These are phyloP conservation scores for Gleditsia sinensis DNA, from an alignment of 306 rosid species.

Conservation along the genomic window DNA sequence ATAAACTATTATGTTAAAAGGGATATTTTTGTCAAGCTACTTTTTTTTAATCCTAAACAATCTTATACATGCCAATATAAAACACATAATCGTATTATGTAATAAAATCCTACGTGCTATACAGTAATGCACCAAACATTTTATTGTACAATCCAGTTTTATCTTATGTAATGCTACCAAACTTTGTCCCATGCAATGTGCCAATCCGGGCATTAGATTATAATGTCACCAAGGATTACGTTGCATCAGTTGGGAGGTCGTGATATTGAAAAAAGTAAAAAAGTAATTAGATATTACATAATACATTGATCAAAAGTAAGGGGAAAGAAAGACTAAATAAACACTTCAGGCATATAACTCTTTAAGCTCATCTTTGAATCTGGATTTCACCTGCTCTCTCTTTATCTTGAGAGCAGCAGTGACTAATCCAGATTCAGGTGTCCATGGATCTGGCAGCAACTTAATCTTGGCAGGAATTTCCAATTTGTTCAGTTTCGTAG, in stretches of 20 bases:
- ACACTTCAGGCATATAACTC: slow-evolving; percentile 65
- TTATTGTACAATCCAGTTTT: too few relatives aligned
- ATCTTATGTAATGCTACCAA: too few relatives aligned
- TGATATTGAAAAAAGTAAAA: not conserved
- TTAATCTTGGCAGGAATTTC: slow-evolving; percentile 79
- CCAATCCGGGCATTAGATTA: too few relatives aligned
- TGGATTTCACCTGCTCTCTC: slow-evolving; percentile 81
- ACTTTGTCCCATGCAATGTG: too few relatives aligned
- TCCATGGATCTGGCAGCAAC: slow-evolving; percentile 79
- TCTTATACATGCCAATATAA: too few relatives aligned
- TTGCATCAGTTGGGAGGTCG: not conserved
- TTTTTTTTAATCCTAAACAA: too few relatives aligned
- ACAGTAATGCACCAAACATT: too few relatives aligned
- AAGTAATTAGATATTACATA: not conserved
- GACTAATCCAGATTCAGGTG: slow-evolving; percentile 90
- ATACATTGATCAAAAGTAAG: not conserved
- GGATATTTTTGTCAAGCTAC: too few relatives aligned
- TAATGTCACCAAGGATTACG: too few relatives aligned
- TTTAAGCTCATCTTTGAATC: slow-evolving; percentile 69
- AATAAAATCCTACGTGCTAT: too few relatives aligned
- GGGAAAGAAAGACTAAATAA: not conserved
- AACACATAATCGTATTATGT: too few relatives aligned
- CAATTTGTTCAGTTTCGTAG: slow-evolving; percentile 66
- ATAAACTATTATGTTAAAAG: too few relatives aligned
- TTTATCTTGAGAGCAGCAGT: slow-evolving; percentile 91